These are phyloP conservation scores for Lentithecium fluviatile DNA, from an alignment of 495 filamentous ascomycete species.

Conservation along the genomic window DNA sequence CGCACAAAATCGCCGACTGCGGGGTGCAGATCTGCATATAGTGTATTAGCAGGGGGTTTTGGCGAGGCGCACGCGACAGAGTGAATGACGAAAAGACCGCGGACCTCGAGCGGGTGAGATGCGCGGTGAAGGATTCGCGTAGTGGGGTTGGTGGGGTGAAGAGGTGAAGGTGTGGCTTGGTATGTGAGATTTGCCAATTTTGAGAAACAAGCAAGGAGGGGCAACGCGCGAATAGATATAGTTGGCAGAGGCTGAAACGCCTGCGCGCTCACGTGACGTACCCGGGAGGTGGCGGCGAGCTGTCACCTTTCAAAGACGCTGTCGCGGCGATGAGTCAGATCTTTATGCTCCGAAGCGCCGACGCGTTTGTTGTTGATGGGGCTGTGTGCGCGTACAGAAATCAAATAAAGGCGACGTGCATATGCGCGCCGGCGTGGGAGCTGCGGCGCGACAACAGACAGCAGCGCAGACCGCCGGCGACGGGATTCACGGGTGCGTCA, in stretches of 20 bases:
- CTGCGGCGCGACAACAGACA: background rate
- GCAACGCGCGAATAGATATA: constrained; percentile 5
- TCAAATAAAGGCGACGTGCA: constrained; percentile 2
- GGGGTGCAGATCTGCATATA: constrained; percentile 2
- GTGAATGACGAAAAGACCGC: background rate
- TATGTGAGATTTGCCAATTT: background rate
- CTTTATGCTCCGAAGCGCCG: background rate
- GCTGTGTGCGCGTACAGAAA: background rate
- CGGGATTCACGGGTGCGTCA: constrained; percentile 4
- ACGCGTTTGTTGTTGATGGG: constrained; percentile 18
- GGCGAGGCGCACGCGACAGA: constrained; percentile 5
- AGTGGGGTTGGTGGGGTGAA: background rate
- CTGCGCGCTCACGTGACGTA: constrained; percentile 20
- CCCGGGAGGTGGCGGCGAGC: constrained; percentile 22
- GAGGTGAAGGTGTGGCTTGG: background rate
- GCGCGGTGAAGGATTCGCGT: background rate
- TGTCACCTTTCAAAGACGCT: constrained; percentile 1
- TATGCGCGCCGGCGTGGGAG: background rate
- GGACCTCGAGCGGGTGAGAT: background rate
- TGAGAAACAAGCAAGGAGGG: constrained; percentile 11
- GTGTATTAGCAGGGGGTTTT: background rate
- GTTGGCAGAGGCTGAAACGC: constrained; percentile 23
- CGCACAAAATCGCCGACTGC: background rate
- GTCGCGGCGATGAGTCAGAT: constrained; percentile 25
- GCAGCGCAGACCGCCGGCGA: background rate